Percentiles rank a stretch among this genome's conserved stretches.
These are phyloP conservation scores for Chaetothyriales sp. DNA, from an alignment of 2,329 filamentous ascomycete genomes.

Conservation along the genomic window DNA sequence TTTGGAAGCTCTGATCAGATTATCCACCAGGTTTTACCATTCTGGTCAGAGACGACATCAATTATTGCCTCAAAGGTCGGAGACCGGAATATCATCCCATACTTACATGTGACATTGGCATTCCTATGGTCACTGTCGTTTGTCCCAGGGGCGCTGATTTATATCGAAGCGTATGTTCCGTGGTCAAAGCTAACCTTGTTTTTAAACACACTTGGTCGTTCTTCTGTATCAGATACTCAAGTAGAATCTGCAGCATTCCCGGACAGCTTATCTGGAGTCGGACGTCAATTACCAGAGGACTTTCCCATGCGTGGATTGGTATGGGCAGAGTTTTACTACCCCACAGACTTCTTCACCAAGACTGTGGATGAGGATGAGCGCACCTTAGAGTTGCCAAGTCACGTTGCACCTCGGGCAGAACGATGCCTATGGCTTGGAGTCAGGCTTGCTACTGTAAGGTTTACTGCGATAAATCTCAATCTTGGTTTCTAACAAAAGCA, in stretches of 20 bases:
- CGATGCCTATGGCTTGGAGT: constrained; percentile 39
- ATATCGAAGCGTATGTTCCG: constrained; percentile 33
- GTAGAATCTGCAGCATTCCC: constrained; percentile 32
- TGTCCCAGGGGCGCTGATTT: constrained; percentile 25
- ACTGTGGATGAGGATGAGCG: constrained; percentile 43
- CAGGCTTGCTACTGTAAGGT: constrained; percentile 29
- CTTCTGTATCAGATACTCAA: constrained; percentile 23
- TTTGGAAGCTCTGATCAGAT: constrained; percentile 18
- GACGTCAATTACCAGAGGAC: constrained; percentile 44
- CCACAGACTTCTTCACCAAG: constrained; percentile 37
- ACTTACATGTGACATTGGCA: constrained; percentile 41
- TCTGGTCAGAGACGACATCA: constrained; percentile 31
- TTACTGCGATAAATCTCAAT: neutral
- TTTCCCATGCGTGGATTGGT: constrained; percentile 44
- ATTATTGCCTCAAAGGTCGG: constrained; percentile 34
- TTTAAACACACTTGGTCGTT: constrained; percentile 39
- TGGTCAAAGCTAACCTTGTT: constrained; percentile 39
- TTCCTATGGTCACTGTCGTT: constrained; percentile 36
- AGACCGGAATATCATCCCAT: constrained; percentile 40
- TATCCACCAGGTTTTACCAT: constrained; percentile 25
- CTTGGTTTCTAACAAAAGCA: too few relatives aligned
- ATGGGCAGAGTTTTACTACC: constrained; percentile 38
- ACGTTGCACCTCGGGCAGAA: constrained; percentile 35
- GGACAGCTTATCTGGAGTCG: constrained; percentile 25
- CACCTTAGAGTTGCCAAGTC: constrained; percentile 36